Evolutionary conservation across 2,329 filamentous ascomycete genomes (phyloP).

Genomic region (Colletotrichum costaricense): DNA sequence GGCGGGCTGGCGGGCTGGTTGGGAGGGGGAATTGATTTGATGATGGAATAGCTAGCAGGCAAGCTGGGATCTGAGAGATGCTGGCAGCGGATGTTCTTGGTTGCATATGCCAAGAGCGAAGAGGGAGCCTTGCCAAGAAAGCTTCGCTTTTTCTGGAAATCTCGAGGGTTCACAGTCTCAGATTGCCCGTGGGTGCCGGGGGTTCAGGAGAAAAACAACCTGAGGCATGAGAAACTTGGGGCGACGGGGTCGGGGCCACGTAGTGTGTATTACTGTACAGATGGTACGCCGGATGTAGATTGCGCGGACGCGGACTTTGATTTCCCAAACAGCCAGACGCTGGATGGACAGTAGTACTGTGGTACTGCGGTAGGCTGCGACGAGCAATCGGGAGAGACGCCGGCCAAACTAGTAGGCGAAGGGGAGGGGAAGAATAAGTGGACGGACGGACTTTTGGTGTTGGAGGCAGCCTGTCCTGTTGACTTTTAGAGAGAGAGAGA

Average conservation of each 20-base stretch:
- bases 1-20: no score
- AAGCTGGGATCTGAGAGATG: conserved; percentile 37
- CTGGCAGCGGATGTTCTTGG: conserved; percentile 36
- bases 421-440: neutral
- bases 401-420: neutral
- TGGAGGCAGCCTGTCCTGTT: conserved; percentile 16
- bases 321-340: conserved; percentile 5
- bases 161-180: conserved; percentile 36
- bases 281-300: conserved; percentile 3
- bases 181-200: conserved; percentile 35
- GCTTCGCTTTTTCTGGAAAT: conserved; percentile 38
- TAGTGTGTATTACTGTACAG: conserved; percentile 4
- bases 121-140: conserved; percentile 39
- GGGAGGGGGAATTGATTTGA: conserved; percentile 31
- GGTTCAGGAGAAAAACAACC: conserved; percentile 25
- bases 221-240: conserved; percentile 24
- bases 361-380: neutral
- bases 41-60: conserved; percentile 34
- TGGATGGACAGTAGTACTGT: neutral
- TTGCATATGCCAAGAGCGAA: conserved; percentile 39
- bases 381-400: neutral
- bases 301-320: conserved; percentile 9
- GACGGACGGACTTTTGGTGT: conserved; percentile 1
- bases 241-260: conserved; percentile 11
- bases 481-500: neutral